A percentile compares a stretch with the other conserved stretches of the same genome.
phyloP scores from a whole-genome alignment of 352 stramenopile genomes.

The Globisporangium paroecandrum region DNA sequence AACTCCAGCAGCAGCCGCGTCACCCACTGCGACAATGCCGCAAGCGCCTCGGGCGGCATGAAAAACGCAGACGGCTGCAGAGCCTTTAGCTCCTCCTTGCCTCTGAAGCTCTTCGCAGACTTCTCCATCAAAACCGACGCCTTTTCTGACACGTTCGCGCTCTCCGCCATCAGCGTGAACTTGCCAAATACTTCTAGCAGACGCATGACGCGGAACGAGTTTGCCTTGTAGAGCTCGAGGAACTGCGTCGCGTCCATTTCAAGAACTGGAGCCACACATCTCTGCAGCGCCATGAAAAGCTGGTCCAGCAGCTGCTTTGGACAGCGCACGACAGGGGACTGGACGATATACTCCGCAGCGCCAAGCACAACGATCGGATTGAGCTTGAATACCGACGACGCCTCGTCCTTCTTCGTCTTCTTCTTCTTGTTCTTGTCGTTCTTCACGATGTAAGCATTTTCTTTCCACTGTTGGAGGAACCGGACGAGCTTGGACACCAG shows the following conservation, averaged over 20 bases:
- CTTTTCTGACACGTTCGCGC: conserved; percentile 42
- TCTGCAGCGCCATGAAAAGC: conserved; percentile 34
- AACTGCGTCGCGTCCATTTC: conserved; percentile 39
- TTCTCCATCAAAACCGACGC: conserved; percentile 47
- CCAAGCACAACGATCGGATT: conserved; percentile 64
- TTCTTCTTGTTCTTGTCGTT: conserved; percentile 11
- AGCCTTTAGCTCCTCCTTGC: conserved; percentile 39
- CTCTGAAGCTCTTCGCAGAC: conserved; percentile 31
- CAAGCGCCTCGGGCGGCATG: conserved; percentile 40
- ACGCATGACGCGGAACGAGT: conserved; percentile 61
- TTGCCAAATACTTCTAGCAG: conserved; percentile 74
- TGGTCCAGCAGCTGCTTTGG: conserved; percentile 46
- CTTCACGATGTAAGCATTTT: conserved; percentile 29
- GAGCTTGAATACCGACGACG: conserved; percentile 25
- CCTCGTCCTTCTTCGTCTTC: conserved; percentile 40
- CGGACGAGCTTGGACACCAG: conserved; percentile 58
- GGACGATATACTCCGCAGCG: conserved; percentile 60
- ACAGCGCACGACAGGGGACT: conserved; percentile 43
- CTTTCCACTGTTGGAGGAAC: conserved; percentile 56
- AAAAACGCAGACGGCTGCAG: conserved; percentile 68
- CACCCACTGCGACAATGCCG: conserved; percentile 50
- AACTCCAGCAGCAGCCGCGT: conserved; percentile 49
- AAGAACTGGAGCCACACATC: conserved; percentile 47
- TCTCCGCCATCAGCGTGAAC: conserved; percentile 50
- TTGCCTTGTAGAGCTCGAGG: conserved; percentile 37